A percentile compares a stretch with the other conserved stretches of the same genome.
These are phyloP conservation scores for Lunularia cruciata DNA, from an alignment of 225 moss, liverwort and hornwort genomes.

Conservation along the genomic window DNA sequence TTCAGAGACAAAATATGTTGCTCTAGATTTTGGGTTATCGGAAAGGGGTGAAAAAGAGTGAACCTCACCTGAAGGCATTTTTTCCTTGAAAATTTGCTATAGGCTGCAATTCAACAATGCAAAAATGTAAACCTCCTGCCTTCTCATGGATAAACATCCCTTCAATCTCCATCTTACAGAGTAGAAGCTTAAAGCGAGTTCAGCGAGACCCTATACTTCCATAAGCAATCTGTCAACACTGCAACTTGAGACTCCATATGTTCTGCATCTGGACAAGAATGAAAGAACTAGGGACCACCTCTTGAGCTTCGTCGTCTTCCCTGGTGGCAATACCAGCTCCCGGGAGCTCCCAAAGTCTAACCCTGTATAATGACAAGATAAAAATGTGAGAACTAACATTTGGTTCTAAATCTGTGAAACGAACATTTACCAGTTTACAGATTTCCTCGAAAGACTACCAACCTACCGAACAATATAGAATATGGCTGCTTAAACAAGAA, in stretches of 20 bases:
- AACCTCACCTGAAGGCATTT: conserved; percentile 71
- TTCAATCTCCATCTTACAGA: no score
- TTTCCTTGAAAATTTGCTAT: conserved; percentile 82
- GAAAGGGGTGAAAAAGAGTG: neutral
- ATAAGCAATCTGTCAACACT: neutral
- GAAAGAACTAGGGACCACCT: conserved; percentile 42
- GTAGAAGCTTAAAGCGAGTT: no score
- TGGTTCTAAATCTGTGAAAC: neutral
- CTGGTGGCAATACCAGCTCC: conserved; percentile 58
- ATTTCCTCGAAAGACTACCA: no score
- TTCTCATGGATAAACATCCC: neutral
- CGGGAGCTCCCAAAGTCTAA: conserved; percentile 89
- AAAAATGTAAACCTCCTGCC: neutral
- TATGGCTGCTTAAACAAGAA: neutral
- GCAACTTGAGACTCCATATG: neutral
- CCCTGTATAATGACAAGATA: conserved; percentile 45
- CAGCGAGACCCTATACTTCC: neutral
- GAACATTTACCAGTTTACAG: neutral
- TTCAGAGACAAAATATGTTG: neutral
- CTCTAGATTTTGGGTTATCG: neutral
- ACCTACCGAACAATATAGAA: neutral
- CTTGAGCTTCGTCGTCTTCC: conserved; percentile 61
- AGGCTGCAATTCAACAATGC: conserved; percentile 48
- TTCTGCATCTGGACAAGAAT: neutral
- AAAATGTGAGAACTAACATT: neutral